These are phyloP conservation scores for Coemansia sp. DNA, from an alignment of 192 early-diverging fungal genomes.

Conservation along the genomic window DNA sequence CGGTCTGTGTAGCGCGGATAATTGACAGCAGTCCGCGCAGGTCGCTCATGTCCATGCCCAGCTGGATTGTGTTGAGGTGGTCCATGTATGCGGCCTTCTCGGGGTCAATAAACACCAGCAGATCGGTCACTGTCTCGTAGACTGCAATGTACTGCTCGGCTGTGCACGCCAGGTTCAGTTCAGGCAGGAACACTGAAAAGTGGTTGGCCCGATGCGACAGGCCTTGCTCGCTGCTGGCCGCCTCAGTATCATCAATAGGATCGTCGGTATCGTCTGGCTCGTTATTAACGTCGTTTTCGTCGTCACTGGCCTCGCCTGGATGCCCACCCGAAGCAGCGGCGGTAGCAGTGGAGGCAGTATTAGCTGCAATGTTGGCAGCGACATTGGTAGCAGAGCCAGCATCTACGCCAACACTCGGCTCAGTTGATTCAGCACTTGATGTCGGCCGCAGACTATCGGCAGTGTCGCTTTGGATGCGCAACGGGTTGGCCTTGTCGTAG, in stretches of 20 bases:
- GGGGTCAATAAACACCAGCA: conserved; percentile 82
- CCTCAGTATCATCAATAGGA: conserved; percentile 22
- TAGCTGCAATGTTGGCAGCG: not conserved
- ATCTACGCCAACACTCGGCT: no score
- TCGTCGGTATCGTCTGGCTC: not conserved
- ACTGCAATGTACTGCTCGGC: conserved; percentile 72
- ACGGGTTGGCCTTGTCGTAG: conserved; percentile 52
- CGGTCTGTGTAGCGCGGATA: conserved; percentile 42
- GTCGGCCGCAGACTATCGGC: conserved; percentile 6
- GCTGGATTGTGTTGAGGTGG: conserved; percentile 67
- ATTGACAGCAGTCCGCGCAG: conserved; percentile 49
- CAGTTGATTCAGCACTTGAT: no score
- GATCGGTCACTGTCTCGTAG: conserved; percentile 69
- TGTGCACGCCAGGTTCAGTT: conserved; percentile 66
- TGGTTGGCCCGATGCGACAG: conserved; percentile 63
- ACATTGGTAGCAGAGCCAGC: no score
- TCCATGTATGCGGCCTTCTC: conserved; percentile 66
- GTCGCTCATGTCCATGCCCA: conserved; percentile 77
- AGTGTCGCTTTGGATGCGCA: conserved; percentile 46
- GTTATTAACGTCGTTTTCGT: not conserved
- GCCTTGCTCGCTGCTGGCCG: conserved; percentile 18
- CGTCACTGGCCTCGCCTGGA: not conserved
- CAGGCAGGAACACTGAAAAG: conserved; percentile 68
- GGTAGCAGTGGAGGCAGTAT: not conserved
- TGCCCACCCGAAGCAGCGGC: not conserved